Evolutionary conservation across 306 rosid genomes (phyloP).

Genomic region (Cucumis cinereus): DNA sequence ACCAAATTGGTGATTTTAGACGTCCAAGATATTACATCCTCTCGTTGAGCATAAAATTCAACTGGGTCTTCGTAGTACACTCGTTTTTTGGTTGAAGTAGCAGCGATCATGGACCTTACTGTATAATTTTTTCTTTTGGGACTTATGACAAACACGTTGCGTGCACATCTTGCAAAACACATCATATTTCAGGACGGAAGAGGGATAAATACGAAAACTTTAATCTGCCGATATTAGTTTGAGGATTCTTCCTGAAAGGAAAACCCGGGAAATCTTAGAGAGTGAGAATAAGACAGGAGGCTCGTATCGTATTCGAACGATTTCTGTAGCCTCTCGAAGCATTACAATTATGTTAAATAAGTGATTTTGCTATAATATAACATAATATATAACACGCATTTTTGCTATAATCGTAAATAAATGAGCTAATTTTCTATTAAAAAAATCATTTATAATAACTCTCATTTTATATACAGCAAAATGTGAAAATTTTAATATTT

Average conservation of each 20-base stretch:
- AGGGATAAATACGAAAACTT: background rate
- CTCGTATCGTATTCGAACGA: background rate
- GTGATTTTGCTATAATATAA: no score
- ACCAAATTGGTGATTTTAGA: slow-evolving; percentile 8
- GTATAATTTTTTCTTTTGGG: background rate
- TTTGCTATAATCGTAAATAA: no score
- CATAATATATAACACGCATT: no score
- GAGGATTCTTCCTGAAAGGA: background rate
- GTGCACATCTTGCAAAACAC: background rate
- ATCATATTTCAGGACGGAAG: background rate
- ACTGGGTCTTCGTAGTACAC: slow-evolving; percentile 4
- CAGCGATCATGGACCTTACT: background rate
- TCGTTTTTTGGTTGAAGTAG: background rate
- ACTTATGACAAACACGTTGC: background rate
- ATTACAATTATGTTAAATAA: background rate
- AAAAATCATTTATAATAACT: no score
- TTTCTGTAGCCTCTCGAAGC: background rate
- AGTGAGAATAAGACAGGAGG: background rate
- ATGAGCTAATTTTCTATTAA: no score
- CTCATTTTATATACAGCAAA: no score
- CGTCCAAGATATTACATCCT: slow-evolving; percentile 1
- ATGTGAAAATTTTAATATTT: no score
- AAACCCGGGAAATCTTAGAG: background rate
- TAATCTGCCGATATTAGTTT: background rate
- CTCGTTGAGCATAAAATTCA: slow-evolving; percentile 1